phyloP scores from a whole-genome alignment of 768 basidiomycete genomes.

The Cubamyces sp. region DNA sequence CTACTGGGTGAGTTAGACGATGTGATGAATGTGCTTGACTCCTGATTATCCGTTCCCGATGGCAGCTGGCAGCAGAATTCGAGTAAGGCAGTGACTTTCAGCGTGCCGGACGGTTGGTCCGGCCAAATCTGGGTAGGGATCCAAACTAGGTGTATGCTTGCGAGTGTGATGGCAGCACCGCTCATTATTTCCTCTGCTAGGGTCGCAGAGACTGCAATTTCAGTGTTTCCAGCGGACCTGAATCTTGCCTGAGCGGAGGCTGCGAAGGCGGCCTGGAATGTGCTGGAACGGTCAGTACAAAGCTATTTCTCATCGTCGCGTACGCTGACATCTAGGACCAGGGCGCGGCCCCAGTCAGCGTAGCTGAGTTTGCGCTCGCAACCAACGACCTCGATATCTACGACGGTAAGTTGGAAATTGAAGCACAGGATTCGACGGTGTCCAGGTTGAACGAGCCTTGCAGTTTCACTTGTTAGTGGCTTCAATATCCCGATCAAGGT shows the following conservation, averaged over 20 bases:
- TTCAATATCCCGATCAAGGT: slow-evolving; percentile 41
- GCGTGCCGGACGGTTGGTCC: slow-evolving; percentile 45
- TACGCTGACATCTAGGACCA: background rate
- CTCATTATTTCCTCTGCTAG: slow-evolving; percentile 18
- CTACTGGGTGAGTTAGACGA: slow-evolving; percentile 34
- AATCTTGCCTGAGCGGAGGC: slow-evolving; percentile 41
- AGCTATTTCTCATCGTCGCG: background rate
- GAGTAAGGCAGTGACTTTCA: slow-evolving; percentile 33
- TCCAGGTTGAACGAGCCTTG: no score
- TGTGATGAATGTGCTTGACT: no score
- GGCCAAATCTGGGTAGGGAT: slow-evolving; percentile 43
- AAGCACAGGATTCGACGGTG: background rate
- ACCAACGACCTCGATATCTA: slow-evolving; percentile 36
- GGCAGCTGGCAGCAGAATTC: slow-evolving; percentile 36
- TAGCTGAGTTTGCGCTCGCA: slow-evolving; percentile 41
- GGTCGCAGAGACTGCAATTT: slow-evolving; percentile 46
- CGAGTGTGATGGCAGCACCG: background rate
- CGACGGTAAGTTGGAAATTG: slow-evolving; percentile 32
- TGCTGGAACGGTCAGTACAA: slow-evolving; percentile 39
- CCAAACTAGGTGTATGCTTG: background rate
- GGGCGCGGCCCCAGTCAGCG: slow-evolving; percentile 40
- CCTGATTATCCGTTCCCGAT: background rate
- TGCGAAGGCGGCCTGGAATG: slow-evolving; percentile 46
- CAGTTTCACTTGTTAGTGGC: slow-evolving; percentile 39
- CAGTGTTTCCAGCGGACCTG: slow-evolving; percentile 27